phyloP scores from a whole-genome alignment of 495 filamentous ascomycete genomes.

The Aspergillus heteromorphus region DNA sequence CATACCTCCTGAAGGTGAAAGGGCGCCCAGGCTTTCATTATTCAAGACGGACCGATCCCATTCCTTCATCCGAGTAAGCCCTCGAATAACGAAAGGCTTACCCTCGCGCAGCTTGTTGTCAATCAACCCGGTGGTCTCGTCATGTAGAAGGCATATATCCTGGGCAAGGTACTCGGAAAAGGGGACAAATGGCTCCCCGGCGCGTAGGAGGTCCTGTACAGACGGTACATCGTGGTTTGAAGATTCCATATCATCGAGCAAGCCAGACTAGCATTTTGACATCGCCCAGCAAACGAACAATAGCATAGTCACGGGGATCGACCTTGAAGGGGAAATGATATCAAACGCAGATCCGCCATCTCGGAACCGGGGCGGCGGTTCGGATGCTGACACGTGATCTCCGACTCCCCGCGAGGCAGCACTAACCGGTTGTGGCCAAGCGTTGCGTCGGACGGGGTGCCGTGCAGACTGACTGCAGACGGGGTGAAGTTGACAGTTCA shows the following conservation, averaged over 20 bases:
- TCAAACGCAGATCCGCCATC: background rate
- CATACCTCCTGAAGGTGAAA: slow-evolving; percentile 16
- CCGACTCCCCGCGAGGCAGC: background rate
- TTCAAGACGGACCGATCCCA: slow-evolving; percentile 8
- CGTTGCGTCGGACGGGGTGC: background rate
- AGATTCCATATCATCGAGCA: slow-evolving; percentile 7
- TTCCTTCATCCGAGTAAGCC: slow-evolving; percentile 4
- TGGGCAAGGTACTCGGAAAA: slow-evolving; percentile 22
- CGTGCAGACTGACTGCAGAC: too few relatives aligned
- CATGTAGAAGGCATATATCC: background rate
- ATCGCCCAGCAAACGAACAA: background rate
- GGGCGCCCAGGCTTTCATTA: slow-evolving; percentile 7
- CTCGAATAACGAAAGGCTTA: slow-evolving; percentile 14
- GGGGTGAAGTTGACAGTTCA: too few relatives aligned
- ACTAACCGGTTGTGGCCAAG: slow-evolving; percentile 1
- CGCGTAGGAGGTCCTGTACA: slow-evolving; percentile 9
- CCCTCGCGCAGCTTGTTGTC: slow-evolving; percentile 11
- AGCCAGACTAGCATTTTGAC: background rate
- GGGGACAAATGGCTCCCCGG: slow-evolving; percentile 13
- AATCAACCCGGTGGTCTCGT: slow-evolving; percentile 4
- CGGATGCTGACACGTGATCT: slow-evolving; percentile 1
- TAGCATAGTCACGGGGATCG: background rate
- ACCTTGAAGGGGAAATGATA: background rate
- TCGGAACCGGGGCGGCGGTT: slow-evolving; percentile 1
- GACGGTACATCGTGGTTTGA: slow-evolving; percentile 1